Evolutionary conservation across 164 flowering plant genomes (phyloP).

Genomic region (Euptelea pleiosperma): DNA sequence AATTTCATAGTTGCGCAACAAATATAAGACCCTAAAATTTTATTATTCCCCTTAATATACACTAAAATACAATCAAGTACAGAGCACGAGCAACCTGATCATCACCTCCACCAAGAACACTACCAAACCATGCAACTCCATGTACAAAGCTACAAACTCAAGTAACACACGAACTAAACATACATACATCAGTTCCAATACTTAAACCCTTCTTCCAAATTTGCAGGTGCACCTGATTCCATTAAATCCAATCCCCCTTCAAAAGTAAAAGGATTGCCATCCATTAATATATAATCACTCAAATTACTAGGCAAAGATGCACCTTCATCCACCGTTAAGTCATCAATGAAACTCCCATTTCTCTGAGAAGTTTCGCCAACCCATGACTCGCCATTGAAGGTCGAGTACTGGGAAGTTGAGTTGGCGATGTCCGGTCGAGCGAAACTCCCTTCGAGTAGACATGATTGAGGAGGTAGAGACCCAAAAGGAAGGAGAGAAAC

Average conservation of each 20-base stretch:
- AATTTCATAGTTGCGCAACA: too few species aligned
- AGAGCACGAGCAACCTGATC: too few species aligned
- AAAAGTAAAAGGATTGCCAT: background rate
- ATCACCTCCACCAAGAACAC: too few species aligned
- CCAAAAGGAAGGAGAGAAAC: background rate
- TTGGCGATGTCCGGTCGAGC: too few species aligned
- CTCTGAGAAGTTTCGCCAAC: background rate
- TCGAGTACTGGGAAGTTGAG: too few species aligned
- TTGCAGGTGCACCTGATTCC: slow-evolving; percentile 1
- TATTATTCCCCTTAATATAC: too few species aligned
- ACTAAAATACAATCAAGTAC: too few species aligned
- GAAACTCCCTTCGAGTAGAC: background rate
- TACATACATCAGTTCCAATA: slow-evolving; percentile 5
- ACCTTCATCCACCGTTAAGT: slow-evolving; percentile 2
- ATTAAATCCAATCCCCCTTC: background rate
- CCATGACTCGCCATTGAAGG: background rate
- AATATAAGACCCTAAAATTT: too few species aligned
- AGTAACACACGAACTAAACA: too few species aligned
- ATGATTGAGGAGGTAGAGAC: background rate
- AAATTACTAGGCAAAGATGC: background rate
- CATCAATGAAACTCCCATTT: background rate
- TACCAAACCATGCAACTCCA: too few species aligned
- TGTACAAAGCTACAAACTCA: too few species aligned
- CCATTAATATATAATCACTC: background rate
- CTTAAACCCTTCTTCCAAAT: slow-evolving; percentile 14